These are phyloP conservation scores for Chaetothyriales sp. DNA, from an alignment of 2,329 filamentous ascomycete genomes.

Conservation along the genomic window DNA sequence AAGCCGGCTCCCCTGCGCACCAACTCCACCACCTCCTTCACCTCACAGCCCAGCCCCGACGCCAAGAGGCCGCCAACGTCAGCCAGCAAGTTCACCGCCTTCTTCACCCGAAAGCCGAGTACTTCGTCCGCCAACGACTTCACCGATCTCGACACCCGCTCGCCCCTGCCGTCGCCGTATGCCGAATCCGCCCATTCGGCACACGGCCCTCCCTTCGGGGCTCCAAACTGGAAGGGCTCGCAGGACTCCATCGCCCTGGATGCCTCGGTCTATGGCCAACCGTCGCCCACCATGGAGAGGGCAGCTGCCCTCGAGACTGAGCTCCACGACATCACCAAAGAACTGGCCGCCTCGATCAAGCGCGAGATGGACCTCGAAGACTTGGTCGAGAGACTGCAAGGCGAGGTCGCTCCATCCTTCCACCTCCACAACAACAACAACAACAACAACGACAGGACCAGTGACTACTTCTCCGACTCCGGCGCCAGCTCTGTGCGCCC, in stretches of 20 bases:
- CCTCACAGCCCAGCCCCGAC: constrained; percentile 25
- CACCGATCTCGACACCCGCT: constrained; percentile 48
- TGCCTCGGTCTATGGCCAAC: constrained; percentile 31
- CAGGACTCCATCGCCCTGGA: constrained; percentile 28
- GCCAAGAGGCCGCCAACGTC: constrained; percentile 37
- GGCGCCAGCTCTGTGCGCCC: constrained; percentile 74
- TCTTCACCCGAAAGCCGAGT: constrained; percentile 53
- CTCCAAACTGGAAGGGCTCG: constrained; percentile 28
- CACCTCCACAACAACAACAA: constrained; percentile 41
- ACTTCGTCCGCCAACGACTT: constrained; percentile 44
- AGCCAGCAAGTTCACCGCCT: constrained; percentile 46
- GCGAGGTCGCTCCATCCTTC: constrained; percentile 48
- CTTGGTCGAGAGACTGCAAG: constrained; percentile 72
- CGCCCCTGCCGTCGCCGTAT: constrained; percentile 44
- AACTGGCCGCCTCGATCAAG: constrained; percentile 83
- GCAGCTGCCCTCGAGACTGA: constrained; percentile 89
- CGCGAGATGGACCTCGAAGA: constrained; percentile 96
- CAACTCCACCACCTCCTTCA: constrained; percentile 26
- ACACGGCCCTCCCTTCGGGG: constrained; percentile 11
- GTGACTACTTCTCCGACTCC: constrained; percentile 96
- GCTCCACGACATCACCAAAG: constrained; percentile 79
- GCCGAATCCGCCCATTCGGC: constrained; percentile 22
- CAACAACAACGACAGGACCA: constrained; percentile 48
- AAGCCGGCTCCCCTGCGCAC: constrained; percentile 32
- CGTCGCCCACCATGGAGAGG: constrained; percentile 39